Conservation (phyloP, 768 basidiomycete genomes). For the Leccinellum albellum region DNA sequence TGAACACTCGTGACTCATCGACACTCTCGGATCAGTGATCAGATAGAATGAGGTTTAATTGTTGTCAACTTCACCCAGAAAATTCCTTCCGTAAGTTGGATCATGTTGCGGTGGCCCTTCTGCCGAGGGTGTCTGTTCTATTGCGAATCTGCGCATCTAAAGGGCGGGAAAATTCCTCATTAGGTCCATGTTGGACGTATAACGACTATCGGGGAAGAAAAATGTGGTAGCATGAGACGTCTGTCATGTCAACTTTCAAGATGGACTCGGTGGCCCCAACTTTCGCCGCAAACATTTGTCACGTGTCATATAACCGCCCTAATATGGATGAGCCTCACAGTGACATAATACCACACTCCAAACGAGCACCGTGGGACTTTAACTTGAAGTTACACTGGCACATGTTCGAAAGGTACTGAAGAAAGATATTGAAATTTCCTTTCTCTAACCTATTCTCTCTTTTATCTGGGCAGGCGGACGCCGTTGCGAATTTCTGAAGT, state of each 20-base stretch:
- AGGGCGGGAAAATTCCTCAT: background rate
- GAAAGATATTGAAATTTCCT: too few species aligned
- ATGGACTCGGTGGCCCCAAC: too few species aligned
- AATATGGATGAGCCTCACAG: too few species aligned
- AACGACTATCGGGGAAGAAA: too few species aligned
- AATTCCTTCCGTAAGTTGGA: background rate
- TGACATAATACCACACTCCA: too few species aligned
- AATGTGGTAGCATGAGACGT: too few species aligned
- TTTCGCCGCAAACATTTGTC: too few species aligned
- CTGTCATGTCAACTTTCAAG: too few species aligned
- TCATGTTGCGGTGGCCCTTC: background rate
- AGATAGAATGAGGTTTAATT: background rate
- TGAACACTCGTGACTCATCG: background rate
- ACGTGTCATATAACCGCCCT: too few species aligned
- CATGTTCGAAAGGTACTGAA: background rate
- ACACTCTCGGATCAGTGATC: background rate
- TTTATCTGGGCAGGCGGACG: background rate
- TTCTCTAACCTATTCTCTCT: background rate
- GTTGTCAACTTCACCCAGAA: background rate
- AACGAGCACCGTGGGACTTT: too few species aligned
- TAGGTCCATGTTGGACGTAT: background rate
- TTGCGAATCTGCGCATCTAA: background rate
- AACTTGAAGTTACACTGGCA: too few species aligned
- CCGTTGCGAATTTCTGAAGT: background rate
- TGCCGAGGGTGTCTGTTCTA: background rate